Base-by-base conservation (phyloP, 768 basidiomycete species). In the Leccinum boreale region DNA sequence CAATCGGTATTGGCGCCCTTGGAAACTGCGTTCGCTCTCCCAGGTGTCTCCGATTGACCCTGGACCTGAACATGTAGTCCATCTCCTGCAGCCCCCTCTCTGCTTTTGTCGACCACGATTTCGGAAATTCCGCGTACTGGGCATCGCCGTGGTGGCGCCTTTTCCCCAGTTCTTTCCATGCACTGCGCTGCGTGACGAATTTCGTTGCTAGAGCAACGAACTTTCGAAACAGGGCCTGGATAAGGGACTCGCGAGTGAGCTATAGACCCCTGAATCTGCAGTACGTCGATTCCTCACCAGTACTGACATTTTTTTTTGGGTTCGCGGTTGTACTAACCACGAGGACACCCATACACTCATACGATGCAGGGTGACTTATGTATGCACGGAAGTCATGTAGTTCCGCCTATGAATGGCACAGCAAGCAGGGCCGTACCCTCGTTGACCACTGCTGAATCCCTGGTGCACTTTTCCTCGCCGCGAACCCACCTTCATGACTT, bases 71-170 rank as follows among this genome's bases (percentile, higher is more conserved):
- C 57, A 64, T 61, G 39, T 56, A 55, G 46, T 70, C 69, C 62
- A 71, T 62, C 62, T 62, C 70, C 46, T 64, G 62, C 60, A 58
- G 44, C 57, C 59, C 66, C 45, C 62, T 65, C 49, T 70, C 70
- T 26, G 62, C 70, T 48, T 61, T 62, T 39, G 56, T 61, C 23
- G 69, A 64, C 63, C 70, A 70, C 44, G 69, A 59, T 53, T 45
- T 70, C 24, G 67, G 62, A 53, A 67, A 67, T 36, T 64, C 66
- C 17, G 57, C 39, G 7, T 58, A 61, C 21, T 64, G 66, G 52
- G 15, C 26, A n/a, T 71, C 58, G 39, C 39, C 39, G 52, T 55
- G 53, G 21, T 55, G 14, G 36, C 28, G 48, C 31, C 54, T 50
- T 44, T 64, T 58, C 6, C 53, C 44, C 21, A 12, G 50, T 55